Conservation (phyloP, 1,284 basidiomycete species). For the Irpex sp. region DNA sequence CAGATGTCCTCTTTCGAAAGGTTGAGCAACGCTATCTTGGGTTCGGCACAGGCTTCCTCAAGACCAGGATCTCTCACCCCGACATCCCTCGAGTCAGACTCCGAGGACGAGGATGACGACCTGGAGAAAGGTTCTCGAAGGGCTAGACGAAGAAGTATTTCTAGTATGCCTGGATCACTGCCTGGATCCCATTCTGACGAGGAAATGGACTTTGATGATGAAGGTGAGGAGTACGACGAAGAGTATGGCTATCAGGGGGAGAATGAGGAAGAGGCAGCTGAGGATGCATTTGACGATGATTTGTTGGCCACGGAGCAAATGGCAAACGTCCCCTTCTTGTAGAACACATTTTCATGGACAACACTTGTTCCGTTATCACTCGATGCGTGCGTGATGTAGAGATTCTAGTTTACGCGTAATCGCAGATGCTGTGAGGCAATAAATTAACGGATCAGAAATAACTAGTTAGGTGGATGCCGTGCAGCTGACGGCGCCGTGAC, state of each 20-base stretch:
- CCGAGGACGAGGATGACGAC: conserved; percentile 46
- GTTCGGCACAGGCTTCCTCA: conserved; percentile 33
- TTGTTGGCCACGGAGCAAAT: conserved; percentile 80
- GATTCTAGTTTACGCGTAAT: too few relatives aligned
- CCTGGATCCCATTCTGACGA: conserved; percentile 34
- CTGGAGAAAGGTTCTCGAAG: conserved; percentile 34
- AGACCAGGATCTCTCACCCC: conserved; percentile 53
- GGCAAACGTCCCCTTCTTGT: conserved; percentile 79
- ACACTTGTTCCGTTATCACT: background rate
- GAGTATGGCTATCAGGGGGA: conserved; percentile 36
- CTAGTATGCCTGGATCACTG: conserved; percentile 82
- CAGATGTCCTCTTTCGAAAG: conserved; percentile 75
- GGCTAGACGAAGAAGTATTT: conserved; percentile 53
- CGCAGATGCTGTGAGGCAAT: too few relatives aligned
- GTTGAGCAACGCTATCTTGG: conserved; percentile 54
- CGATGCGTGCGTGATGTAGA: too few relatives aligned
- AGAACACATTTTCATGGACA: conserved; percentile 8
- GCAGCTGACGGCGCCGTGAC: too few relatives aligned
- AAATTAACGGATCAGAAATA: too few relatives aligned
- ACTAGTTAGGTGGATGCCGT: too few relatives aligned
- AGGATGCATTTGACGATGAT: conserved; percentile 77
- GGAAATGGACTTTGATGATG: conserved; percentile 52
- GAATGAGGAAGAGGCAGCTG: conserved; percentile 46
- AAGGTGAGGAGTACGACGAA: conserved; percentile 34
- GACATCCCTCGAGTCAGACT: conserved; percentile 47